These are phyloP conservation scores for Crataegus laevigata DNA, from an alignment of 306 rosid genomes.

Conservation along the genomic window DNA sequence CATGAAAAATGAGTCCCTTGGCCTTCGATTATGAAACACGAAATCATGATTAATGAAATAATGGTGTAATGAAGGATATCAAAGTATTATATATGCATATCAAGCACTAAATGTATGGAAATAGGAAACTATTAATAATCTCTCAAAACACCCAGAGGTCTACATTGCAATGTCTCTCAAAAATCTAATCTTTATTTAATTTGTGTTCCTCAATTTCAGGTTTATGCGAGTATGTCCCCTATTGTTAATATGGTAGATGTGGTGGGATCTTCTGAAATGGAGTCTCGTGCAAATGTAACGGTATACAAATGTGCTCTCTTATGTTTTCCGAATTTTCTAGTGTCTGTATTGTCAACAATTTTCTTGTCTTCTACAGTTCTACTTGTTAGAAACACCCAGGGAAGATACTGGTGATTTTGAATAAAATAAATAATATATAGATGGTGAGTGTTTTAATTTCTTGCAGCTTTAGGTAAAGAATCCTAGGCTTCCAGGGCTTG, in stretches of 20 bases:
- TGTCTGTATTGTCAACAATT: background rate
- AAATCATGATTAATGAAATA: background rate
- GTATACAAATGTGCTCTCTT: slow-evolving; percentile 25
- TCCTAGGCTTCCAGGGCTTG: background rate
- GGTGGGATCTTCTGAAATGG: slow-evolving; percentile 51
- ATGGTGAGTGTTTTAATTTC: background rate
- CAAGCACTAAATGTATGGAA: background rate
- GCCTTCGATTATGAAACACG: background rate
- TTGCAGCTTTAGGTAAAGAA: background rate
- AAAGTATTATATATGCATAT: background rate
- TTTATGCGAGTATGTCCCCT: slow-evolving; percentile 91
- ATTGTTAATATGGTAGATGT: slow-evolving; percentile 61
- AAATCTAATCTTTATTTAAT: background rate
- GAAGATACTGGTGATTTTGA: background rate
- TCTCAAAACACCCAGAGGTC: background rate
- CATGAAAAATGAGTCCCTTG: background rate
- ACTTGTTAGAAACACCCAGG: background rate
- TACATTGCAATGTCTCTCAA: background rate
- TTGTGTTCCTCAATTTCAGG: slow-evolving; percentile 46
- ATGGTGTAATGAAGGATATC: background rate
- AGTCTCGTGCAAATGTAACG: slow-evolving; percentile 70
- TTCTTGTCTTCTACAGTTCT: background rate
- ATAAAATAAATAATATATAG: background rate
- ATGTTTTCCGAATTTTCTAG: background rate
- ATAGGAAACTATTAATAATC: background rate